Evolutionary conservation across 2,329 filamentous ascomycete species (phyloP).

Genomic region (Penicillium sp.): DNA sequence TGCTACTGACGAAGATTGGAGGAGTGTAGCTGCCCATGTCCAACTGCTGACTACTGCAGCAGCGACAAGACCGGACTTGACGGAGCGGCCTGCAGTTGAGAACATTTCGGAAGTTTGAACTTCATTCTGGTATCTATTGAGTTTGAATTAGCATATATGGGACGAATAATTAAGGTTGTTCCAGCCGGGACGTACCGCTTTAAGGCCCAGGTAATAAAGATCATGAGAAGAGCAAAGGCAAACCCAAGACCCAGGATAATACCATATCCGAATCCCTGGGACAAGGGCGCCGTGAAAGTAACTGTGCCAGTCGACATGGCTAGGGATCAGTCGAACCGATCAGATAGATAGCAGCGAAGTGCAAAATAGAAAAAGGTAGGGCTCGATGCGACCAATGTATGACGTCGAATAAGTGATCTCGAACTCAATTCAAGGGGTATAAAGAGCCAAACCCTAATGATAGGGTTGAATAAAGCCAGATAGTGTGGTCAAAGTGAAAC

Average conservation of each 20-base stretch:
- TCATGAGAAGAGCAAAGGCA: constrained; percentile 73
- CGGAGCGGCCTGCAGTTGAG: constrained; percentile 80
- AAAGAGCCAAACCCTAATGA: neutral
- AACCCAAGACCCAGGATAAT: constrained; percentile 73
- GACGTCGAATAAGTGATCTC: neutral
- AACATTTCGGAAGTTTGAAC: constrained; percentile 92
- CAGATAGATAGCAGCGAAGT: neutral
- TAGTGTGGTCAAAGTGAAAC: neutral
- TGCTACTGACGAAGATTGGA: constrained; percentile 78
- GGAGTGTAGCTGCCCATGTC: constrained; percentile 86
- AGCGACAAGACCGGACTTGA: constrained; percentile 85
- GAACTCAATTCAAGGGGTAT: constrained; percentile 1
- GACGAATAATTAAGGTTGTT: neutral
- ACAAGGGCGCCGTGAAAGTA: constrained; percentile 35
- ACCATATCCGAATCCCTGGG: constrained; percentile 71
- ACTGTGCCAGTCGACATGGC: constrained; percentile 26
- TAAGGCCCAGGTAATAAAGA: constrained; percentile 68
- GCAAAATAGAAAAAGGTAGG: neutral
- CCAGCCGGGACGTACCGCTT: constrained; percentile 50
- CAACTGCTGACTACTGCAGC: constrained; percentile 90
- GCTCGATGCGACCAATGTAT: constrained; percentile 1
- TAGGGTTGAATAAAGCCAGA: neutral
- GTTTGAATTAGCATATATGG: neutral
- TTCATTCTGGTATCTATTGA: constrained; percentile 63
- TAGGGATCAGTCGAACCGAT: constrained; percentile 1